Percentiles rank a stretch among this genome's conserved stretches.
phyloP scores from a whole-genome alignment of 1,139 yeast genomes.

The Yamadazyma epiphylla region DNA sequence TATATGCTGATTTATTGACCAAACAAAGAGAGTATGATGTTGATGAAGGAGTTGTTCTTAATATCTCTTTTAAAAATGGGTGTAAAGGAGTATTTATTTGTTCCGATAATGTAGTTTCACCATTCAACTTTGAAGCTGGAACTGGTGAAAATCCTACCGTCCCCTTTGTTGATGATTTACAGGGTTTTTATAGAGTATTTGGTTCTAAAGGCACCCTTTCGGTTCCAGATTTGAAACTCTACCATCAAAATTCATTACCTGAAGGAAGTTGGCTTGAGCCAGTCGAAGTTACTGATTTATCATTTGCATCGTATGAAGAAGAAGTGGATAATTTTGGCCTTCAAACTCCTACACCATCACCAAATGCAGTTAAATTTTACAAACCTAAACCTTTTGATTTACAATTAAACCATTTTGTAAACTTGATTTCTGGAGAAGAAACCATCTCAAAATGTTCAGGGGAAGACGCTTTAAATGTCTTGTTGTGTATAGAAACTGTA shows the following conservation, averaged over 20 bases:
- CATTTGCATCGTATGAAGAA: conserved; percentile 3
- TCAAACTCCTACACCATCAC: conserved; percentile 11
- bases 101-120: conserved; percentile 36
- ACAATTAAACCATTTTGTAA: conserved; percentile 33
- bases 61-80: conserved; percentile 29
- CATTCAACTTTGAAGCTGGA: conserved; percentile 37
- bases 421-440: conserved; percentile 31
- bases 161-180: conserved; percentile 23
- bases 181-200: conserved; percentile 35
- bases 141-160: conserved; percentile 42
- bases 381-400: conserved; percentile 33
- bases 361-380: conserved; percentile 6
- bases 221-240: conserved; percentile 33
- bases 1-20: conserved; percentile 33
- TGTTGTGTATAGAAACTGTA: conserved; percentile 40
- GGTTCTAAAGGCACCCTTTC: conserved; percentile 37
- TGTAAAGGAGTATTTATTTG: conserved; percentile 37
- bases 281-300: conserved; percentile 21
- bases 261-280: conserved; percentile 32
- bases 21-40: conserved; percentile 30
- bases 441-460: conserved; percentile 32
- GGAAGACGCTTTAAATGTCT: conserved; percentile 37
- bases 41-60: conserved; percentile 41
- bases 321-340: conserved; percentile 4
- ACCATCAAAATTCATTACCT: conserved; percentile 21